Percentiles rank a stretch among this genome's conserved stretches.
Conservation (phyloP, 164 flowering plant species). For the Berberis thunbergii region DNA sequence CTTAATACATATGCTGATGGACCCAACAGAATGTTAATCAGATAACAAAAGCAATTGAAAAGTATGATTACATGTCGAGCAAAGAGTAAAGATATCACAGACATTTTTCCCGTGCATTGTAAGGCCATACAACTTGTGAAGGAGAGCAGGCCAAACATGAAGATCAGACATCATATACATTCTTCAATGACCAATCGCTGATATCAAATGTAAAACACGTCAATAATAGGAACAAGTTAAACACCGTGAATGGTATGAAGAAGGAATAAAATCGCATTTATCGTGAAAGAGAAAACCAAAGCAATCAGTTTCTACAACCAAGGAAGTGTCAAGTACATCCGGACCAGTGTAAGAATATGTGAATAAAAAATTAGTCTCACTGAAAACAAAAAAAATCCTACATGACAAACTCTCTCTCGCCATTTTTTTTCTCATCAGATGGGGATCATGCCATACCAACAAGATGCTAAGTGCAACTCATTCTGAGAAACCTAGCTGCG, state of each 20-base stretch:
- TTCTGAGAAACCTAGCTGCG: conserved; percentile 4
- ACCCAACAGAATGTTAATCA: no score
- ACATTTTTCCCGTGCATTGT: no score
- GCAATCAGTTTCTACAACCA: conserved; percentile 16
- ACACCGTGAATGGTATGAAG: background rate
- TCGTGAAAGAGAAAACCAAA: conserved; percentile 8
- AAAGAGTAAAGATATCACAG: no score
- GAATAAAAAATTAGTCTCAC: conserved; percentile 21
- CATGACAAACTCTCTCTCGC: conserved; percentile 22
- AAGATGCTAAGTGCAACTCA: conserved; percentile 14
- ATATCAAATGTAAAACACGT: background rate
- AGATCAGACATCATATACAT: no score
- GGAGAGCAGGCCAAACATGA: no score
- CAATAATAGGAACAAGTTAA: background rate
- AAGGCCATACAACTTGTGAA: no score
- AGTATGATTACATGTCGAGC: no score
- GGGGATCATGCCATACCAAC: conserved; percentile 12
- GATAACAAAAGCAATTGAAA: no score
- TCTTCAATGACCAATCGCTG: no score
- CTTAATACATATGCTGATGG: no score
- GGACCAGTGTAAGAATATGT: conserved; percentile 14
- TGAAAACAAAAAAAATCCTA: conserved; percentile 25
- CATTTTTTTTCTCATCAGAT: conserved; percentile 7
- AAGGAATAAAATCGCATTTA: conserved; percentile 12
- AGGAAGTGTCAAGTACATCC: background rate